Evolutionary conservation across 306 rosid genomes (phyloP).

Genomic region (Trifolium pratense): DNA sequence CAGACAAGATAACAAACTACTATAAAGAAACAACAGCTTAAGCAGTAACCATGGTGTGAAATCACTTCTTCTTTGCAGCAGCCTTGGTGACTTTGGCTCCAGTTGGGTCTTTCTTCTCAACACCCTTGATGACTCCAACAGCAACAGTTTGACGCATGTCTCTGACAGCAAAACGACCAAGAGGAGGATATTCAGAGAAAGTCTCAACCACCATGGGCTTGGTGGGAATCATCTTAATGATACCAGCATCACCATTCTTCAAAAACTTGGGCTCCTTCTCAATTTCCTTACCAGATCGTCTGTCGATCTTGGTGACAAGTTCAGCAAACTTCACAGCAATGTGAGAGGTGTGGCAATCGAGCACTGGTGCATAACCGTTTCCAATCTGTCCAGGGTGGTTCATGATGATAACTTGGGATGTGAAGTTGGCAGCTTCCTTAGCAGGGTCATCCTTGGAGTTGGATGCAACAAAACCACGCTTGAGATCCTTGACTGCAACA

Average conservation of each 20-base stretch:
- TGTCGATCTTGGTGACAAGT: constrained; percentile 57
- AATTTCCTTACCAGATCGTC: constrained; percentile 55
- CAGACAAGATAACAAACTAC: neutral
- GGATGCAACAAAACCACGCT: constrained; percentile 53
- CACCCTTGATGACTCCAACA: constrained; percentile 47
- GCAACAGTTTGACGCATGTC: constrained; percentile 61
- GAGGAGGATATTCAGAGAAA: constrained; percentile 53
- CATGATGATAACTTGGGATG: constrained; percentile 52
- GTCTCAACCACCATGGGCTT: constrained; percentile 58
- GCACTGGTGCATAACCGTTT: constrained; percentile 55
- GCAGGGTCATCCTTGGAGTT: constrained; percentile 54
- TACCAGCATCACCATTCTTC: constrained; percentile 54
- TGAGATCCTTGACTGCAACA: constrained; percentile 56
- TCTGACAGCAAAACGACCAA: constrained; percentile 65
- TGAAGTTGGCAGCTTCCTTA: constrained; percentile 53
- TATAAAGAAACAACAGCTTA: neutral
- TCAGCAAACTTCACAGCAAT: constrained; percentile 64
- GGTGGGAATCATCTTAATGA: constrained; percentile 51
- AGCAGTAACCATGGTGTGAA: neutral
- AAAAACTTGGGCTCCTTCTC: constrained; percentile 57
- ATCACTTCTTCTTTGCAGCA: constrained; percentile 51
- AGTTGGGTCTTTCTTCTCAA: constrained; percentile 48
- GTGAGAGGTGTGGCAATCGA: constrained; percentile 67
- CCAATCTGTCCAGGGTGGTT: constrained; percentile 54
- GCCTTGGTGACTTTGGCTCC: constrained; percentile 57